A percentile compares a stretch with the other conserved stretches of the same genome.
Evolutionary conservation across 2,329 filamentous ascomycete species (phyloP).

Genomic region (Akanthomyces muscarius): DNA sequence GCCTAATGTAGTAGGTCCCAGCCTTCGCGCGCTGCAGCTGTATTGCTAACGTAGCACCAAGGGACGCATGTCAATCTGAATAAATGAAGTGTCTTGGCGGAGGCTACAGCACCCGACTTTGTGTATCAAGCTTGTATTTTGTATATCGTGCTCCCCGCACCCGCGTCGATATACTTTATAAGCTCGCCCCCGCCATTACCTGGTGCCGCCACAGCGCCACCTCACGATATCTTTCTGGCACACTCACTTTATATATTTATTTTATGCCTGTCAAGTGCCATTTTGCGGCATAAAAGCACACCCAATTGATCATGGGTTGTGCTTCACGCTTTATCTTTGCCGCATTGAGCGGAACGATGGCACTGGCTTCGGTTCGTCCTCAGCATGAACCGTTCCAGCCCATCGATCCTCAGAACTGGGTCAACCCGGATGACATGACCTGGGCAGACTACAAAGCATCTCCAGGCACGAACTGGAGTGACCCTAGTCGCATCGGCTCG

Average conservation of each 20-base stretch:
- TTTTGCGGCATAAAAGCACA: not conserved
- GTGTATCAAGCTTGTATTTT: not conserved
- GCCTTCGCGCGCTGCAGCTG: not conserved
- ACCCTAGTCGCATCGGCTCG: slow-evolving; percentile 40
- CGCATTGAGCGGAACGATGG: not conserved
- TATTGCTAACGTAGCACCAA: not conserved
- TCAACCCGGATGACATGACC: slow-evolving; percentile 52
- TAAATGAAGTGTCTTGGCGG: not conserved
- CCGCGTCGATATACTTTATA: not conserved
- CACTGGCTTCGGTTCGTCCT: not conserved
- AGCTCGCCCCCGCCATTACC: not conserved
- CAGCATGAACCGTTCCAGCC: slow-evolving; percentile 41
- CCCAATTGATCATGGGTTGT: not conserved
- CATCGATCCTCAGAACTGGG: slow-evolving; percentile 49
- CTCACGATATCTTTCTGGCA: not conserved
- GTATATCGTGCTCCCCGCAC: not conserved
- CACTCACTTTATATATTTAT: not conserved
- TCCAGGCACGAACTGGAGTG: slow-evolving; percentile 45
- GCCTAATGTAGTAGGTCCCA: slow-evolving; percentile 1
- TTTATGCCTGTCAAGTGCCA: too few species aligned
- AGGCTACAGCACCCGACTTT: slow-evolving; percentile 5
- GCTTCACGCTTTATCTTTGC: not conserved
- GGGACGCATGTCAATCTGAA: not conserved
- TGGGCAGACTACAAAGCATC: slow-evolving; percentile 45
- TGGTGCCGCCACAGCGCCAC: not conserved